These are phyloP conservation scores for Heliamphora exappendiculata DNA, from an alignment of 148 eudicot species.

Conservation along the genomic window DNA sequence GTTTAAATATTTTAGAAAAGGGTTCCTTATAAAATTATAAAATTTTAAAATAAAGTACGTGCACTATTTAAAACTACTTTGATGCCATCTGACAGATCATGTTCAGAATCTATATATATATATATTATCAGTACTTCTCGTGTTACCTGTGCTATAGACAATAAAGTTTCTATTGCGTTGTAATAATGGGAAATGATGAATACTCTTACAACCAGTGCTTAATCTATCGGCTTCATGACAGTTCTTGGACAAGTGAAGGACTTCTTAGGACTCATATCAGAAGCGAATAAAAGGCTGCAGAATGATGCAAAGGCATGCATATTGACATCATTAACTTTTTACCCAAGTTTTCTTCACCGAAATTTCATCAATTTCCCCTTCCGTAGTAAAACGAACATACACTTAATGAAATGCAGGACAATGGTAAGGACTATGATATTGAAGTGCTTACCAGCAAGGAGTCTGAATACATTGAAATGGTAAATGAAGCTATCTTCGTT, in stretches of 20 bases:
- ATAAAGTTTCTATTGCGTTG: too few relatives aligned
- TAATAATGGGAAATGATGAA: background rate
- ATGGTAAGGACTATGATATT: slow-evolving; percentile 56
- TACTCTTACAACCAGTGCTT: background rate
- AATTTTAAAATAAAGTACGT: too few relatives aligned
- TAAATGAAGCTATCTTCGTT: slow-evolving; percentile 11
- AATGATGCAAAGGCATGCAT: slow-evolving; percentile 56
- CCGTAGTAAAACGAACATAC: background rate
- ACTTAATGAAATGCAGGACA: slow-evolving; percentile 37
- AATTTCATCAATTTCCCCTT: background rate
- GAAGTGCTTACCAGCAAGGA: slow-evolving; percentile 69
- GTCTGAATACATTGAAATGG: slow-evolving; percentile 88
- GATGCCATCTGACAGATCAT: too few relatives aligned
- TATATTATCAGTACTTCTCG: too few relatives aligned
- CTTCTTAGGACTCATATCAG: slow-evolving; percentile 65
- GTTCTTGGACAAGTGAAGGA: slow-evolving; percentile 70
- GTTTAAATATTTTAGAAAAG: too few relatives aligned
- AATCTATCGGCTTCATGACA: slow-evolving; percentile 12
- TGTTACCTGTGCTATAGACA: too few relatives aligned
- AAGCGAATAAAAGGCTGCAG: slow-evolving; percentile 64
- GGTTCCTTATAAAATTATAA: too few relatives aligned
- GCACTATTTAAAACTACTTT: too few relatives aligned
- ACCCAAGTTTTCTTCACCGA: background rate
- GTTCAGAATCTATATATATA: too few relatives aligned
- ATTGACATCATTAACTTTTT: background rate